phyloP scores from a whole-genome alignment of 495 filamentous ascomycete genomes.

The Tuber umbilicatum region DNA sequence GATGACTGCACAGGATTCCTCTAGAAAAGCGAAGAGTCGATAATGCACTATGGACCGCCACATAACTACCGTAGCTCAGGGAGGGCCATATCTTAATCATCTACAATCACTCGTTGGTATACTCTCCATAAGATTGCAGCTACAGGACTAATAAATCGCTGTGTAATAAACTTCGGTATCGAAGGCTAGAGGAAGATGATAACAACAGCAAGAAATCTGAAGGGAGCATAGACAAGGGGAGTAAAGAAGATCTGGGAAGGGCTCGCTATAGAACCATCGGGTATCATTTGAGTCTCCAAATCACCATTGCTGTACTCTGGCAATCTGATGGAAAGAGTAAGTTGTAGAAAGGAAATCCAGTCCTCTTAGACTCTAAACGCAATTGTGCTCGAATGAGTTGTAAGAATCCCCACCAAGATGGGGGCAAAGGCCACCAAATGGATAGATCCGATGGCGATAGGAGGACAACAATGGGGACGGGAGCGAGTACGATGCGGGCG shows the following conservation, averaged over 20 bases:
- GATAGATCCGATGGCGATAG: too few species aligned
- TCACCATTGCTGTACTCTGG: slow-evolving; percentile 19
- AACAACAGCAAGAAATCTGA: background rate
- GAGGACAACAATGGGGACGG: slow-evolving; percentile 41
- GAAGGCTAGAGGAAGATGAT: slow-evolving; percentile 57
- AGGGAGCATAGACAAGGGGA: slow-evolving; percentile 52
- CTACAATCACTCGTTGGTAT: too few species aligned
- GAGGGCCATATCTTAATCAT: too few species aligned
- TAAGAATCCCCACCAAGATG: slow-evolving; percentile 52
- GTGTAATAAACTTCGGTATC: slow-evolving; percentile 68
- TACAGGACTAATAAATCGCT: too few species aligned
- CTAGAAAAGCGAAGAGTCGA: too few species aligned
- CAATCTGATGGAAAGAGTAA: slow-evolving; percentile 63
- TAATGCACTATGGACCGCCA: too few species aligned
- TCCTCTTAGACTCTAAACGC: slow-evolving; percentile 72
- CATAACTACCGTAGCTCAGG: too few species aligned
- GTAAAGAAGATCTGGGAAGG: background rate
- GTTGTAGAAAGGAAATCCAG: slow-evolving; percentile 63
- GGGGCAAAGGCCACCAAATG: slow-evolving; percentile 30
- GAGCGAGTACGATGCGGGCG: slow-evolving; percentile 22
- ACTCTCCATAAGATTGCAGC: too few species aligned
- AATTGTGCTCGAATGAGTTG: slow-evolving; percentile 68
- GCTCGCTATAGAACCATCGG: slow-evolving; percentile 63
- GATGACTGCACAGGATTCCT: too few species aligned
- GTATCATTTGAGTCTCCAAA: slow-evolving; percentile 45